Percentiles rank a stretch among this genome's conserved stretches.
These are phyloP conservation scores for Globisporangium ultimum DNA, from an alignment of 352 stramenopile species.

Conservation along the genomic window DNA sequence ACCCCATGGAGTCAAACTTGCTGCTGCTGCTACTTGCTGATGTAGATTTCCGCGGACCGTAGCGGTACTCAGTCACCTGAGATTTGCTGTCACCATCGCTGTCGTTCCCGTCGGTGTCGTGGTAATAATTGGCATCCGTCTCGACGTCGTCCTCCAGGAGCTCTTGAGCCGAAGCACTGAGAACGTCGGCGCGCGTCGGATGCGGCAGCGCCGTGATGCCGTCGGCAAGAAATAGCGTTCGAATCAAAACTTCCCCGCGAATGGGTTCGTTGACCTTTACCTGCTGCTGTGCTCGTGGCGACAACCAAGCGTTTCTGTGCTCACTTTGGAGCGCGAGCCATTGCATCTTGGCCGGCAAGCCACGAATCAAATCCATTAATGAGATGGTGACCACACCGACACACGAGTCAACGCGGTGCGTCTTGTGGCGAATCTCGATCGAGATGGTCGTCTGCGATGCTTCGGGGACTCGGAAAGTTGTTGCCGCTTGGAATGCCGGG, in stretches of 20 bases:
- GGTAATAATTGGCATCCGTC: not conserved
- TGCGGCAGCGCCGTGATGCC: conserved; percentile 44
- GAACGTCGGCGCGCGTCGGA: conserved; percentile 23
- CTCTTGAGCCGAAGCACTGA: conserved; percentile 38
- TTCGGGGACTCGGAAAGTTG: conserved; percentile 45
- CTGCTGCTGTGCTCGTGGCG: not conserved
- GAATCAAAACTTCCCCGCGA: conserved; percentile 38
- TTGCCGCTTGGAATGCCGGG: conserved; percentile 35
- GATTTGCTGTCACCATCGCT: not conserved
- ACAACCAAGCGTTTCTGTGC: not conserved
- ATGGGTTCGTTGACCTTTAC: conserved; percentile 17
- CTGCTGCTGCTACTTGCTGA: conserved; percentile 1
- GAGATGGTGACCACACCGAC: conserved; percentile 32
- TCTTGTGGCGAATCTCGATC: conserved; percentile 46
- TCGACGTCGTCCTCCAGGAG: conserved; percentile 24
- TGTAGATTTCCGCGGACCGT: conserved; percentile 9
- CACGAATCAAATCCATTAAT: conserved; percentile 51
- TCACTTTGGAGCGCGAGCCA: conserved; percentile 39
- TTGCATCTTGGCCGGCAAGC: conserved; percentile 56
- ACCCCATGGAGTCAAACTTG: conserved; percentile 47
- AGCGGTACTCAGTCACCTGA: not conserved
- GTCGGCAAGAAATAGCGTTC: conserved; percentile 59
- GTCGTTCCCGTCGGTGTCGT: conserved; percentile 1
- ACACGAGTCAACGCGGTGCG: conserved; percentile 18
- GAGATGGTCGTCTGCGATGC: conserved; percentile 31